Percentiles rank a stretch among this genome's conserved stretches.
Evolutionary conservation across 2,329 filamentous ascomycete genomes (phyloP).

Genomic region (Alternaria rosae): DNA sequence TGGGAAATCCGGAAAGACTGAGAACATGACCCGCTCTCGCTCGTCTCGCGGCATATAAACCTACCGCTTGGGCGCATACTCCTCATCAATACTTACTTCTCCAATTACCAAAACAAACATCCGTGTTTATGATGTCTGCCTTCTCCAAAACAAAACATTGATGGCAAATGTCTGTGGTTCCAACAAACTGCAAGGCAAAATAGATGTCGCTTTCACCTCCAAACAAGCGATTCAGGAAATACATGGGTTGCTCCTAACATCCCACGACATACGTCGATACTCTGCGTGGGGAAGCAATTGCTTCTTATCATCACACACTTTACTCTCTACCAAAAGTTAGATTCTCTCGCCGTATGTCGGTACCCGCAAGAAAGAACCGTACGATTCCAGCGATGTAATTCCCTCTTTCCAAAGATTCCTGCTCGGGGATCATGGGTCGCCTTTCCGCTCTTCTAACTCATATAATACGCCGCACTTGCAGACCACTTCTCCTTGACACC

Average conservation of each 20-base stretch:
- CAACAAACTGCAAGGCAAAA: background rate
- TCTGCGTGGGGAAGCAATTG: background rate
- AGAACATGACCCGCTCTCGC: background rate
- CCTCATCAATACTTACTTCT: background rate
- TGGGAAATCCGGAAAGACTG: background rate
- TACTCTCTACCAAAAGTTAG: background rate
- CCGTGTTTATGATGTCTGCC: background rate
- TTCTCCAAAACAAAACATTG: background rate
- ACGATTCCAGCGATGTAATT: too few relatives aligned
- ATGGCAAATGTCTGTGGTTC: background rate
- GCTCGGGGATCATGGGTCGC: too few relatives aligned
- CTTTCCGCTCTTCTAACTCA: background rate
- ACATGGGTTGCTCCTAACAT: too few relatives aligned
- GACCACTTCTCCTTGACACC: background rate
- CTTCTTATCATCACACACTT: background rate
- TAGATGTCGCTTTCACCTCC: background rate
- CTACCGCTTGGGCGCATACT: background rate
- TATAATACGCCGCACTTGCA: background rate
- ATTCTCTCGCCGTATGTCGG: background rate
- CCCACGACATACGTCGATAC: too few relatives aligned
- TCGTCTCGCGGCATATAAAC: background rate
- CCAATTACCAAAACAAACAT: background rate
- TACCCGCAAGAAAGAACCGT: too few relatives aligned
- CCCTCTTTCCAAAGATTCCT: too few relatives aligned
- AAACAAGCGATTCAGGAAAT: background rate